Conservation (phyloP, 78 protist genomes). For the Tieghemostelium lacteum region DNA sequence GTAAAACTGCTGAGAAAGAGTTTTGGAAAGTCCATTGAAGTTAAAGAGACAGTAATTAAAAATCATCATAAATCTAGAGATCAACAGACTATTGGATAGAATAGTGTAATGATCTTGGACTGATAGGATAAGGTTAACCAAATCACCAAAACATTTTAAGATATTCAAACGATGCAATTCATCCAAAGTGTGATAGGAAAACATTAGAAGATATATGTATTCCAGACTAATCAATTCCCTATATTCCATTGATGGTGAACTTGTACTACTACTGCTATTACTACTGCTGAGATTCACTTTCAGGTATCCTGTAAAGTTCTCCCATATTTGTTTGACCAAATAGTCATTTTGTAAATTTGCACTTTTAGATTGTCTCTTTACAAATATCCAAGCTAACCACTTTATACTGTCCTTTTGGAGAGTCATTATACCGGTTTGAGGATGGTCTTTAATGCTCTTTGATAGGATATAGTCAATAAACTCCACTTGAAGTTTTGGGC, state of each 20-base stretch:
- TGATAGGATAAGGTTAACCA: neutral
- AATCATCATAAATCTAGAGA: constrained; percentile 37
- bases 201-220: constrained; percentile 13
- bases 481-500: neutral
- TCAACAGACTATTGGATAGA: constrained; percentile 23
- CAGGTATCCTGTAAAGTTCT: neutral
- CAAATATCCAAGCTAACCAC: constrained; percentile 52
- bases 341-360: neutral
- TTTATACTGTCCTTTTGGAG: constrained; percentile 19
- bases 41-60: constrained; percentile 28
- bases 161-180: constrained; percentile 22
- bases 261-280: neutral
- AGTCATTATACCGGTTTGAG: neutral
- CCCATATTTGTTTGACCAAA: constrained; percentile 15
- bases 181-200: constrained; percentile 38
- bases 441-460: neutral
- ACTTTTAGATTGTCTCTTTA: constrained; percentile 8
- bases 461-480: neutral
- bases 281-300: no score
- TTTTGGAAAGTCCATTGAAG: neutral
- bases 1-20: constrained; percentile 10
- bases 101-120: neutral
- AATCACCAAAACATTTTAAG: neutral
- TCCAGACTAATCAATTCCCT: constrained; percentile 29
- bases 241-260: neutral